phyloP scores from a whole-genome alignment of 768 basidiomycete genomes.

The Leccinum fibrillosum region DNA sequence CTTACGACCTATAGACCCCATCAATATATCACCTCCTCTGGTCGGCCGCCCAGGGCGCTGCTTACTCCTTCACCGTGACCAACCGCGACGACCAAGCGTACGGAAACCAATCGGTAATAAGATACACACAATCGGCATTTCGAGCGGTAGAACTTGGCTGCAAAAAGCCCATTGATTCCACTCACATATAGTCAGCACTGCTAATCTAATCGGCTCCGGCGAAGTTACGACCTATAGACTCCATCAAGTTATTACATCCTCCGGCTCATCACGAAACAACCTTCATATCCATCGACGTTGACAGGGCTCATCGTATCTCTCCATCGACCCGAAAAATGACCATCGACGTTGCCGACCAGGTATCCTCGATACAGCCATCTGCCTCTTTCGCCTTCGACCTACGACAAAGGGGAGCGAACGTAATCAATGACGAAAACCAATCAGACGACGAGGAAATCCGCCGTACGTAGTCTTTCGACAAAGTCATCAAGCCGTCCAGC shows the following conservation, averaged over 20 bases:
- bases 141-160: background rate
- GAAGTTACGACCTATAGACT: background rate
- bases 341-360: conserved; percentile 64
- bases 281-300: conserved; percentile 73
- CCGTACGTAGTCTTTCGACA: conserved; percentile 83
- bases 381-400: conserved; percentile 73
- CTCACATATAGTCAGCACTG: background rate
- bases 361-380: conserved; percentile 87
- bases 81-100: background rate
- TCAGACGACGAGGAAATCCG: background rate
- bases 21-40: too few relatives aligned
- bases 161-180: background rate
- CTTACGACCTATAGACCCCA: background rate
- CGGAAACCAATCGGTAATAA: background rate
- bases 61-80: background rate
- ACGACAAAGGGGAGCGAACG: background rate
- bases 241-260: conserved; percentile 37
- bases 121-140: background rate
- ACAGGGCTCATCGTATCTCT: conserved; percentile 73
- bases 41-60: background rate
- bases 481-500: conserved; percentile 74
- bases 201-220: background rate
- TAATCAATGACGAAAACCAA: background rate
- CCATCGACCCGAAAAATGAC: conserved; percentile 82
- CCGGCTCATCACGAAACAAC: conserved; percentile 75